Conservation (phyloP, 1,284 basidiomycete species). For the Ceratobasidium sp. region DNA sequence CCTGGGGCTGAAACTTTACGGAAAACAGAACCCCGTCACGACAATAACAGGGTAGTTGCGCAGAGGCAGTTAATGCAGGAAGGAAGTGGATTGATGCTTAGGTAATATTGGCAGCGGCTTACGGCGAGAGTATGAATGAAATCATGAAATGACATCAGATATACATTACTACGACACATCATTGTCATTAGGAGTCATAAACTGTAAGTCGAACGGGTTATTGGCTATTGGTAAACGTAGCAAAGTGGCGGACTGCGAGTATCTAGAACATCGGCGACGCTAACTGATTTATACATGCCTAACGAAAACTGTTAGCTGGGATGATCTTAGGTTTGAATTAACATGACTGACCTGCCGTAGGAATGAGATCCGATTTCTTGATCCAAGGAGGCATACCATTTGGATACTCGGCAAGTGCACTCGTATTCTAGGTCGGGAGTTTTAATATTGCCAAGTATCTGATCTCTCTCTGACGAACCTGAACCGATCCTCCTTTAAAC, state of each 20-base stretch:
- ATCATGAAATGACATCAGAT: too few species aligned
- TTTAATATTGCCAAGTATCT: too few species aligned
- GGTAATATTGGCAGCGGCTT: too few species aligned
- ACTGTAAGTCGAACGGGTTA: too few species aligned
- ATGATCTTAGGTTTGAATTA: not conserved
- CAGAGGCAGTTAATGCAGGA: not conserved
- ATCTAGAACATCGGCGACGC: not conserved
- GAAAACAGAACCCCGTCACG: constrained; percentile 15
- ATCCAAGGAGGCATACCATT: constrained; percentile 1
- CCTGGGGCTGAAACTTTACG: constrained; percentile 40
- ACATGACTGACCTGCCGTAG: not conserved
- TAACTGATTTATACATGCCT: constrained; percentile 12
- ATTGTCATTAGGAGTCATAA: too few species aligned
- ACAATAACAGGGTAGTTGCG: constrained; percentile 32
- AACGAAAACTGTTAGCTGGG: not conserved
- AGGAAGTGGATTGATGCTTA: too few species aligned
- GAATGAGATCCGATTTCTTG: not conserved
- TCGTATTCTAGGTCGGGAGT: not conserved
- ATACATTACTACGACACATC: not conserved
- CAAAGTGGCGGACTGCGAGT: not conserved
- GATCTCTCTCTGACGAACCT: not conserved
- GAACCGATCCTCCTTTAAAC: not conserved
- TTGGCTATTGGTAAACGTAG: constrained; percentile 5
- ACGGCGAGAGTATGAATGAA: too few species aligned
- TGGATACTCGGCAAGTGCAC: not conserved